Percentiles rank a stretch among this genome's conserved stretches.
Evolutionary conservation across 2,329 filamentous ascomycete genomes (phyloP).

Genomic region (Gremmenia infestans): DNA sequence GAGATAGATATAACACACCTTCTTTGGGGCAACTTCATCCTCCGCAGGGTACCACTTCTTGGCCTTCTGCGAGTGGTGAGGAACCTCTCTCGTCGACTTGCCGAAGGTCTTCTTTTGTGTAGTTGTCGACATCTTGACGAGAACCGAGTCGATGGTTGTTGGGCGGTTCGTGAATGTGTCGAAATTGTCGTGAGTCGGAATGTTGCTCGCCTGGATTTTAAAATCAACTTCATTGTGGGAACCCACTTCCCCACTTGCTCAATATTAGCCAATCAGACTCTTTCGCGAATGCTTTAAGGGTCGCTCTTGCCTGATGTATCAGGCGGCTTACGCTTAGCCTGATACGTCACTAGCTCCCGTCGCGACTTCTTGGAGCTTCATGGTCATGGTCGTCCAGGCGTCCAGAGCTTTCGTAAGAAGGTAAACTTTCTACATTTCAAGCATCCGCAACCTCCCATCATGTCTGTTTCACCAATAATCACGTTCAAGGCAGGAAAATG

Average conservation of each 20-base stretch:
- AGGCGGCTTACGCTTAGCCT: too few species aligned
- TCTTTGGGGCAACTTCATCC: conserved; percentile 83
- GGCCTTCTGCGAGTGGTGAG: conserved; percentile 83
- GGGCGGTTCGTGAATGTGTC: conserved; percentile 27
- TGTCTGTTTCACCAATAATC: conserved; percentile 83
- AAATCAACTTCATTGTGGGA: conserved; percentile 1
- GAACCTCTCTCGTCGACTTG: conserved; percentile 90
- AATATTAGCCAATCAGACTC: too few species aligned
- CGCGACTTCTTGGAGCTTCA: not conserved
- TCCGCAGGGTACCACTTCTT: conserved; percentile 99
- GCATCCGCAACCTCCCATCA: conserved; percentile 36
- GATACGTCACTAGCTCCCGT: conserved; percentile 1
- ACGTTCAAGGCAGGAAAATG: conserved; percentile 96
- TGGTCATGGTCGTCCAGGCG: not conserved
- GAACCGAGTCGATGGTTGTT: conserved; percentile 26
- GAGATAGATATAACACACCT: conserved; percentile 60
- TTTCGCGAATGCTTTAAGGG: too few species aligned
- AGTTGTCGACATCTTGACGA: conserved; percentile 61
- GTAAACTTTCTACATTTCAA: conserved; percentile 1
- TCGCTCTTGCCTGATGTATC: too few species aligned
- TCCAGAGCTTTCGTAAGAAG: conserved; percentile 13
- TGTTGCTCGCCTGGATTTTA: not conserved
- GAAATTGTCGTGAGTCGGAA: conserved; percentile 8
- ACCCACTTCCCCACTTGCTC: not conserved
- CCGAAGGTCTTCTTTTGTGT: conserved; percentile 82